A percentile compares a stretch with the other conserved stretches of the same genome.
These are phyloP conservation scores for Annulohypoxylon stygium DNA, from an alignment of 495 filamentous ascomycete genomes.

Conservation along the genomic window DNA sequence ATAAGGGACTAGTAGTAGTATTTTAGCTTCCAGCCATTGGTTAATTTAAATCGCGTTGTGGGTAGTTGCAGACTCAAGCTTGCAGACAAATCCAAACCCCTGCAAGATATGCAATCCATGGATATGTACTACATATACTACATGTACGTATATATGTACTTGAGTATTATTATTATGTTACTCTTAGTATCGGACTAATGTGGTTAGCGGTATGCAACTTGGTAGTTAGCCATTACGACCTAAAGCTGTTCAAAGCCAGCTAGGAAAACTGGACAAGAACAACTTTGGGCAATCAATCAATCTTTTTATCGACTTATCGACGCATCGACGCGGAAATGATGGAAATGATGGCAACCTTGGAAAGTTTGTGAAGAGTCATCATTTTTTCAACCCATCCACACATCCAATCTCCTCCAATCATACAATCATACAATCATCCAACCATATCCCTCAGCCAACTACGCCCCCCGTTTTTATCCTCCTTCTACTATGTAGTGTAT, in stretches of 20 bases:
- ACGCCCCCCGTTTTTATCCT: constrained; percentile 14
- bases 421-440: constrained; percentile 1
- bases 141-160: neutral
- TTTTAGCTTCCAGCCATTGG: neutral
- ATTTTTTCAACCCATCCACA: constrained; percentile 31
- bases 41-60: neutral
- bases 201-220: constrained; percentile 6
- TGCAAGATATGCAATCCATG: neutral
- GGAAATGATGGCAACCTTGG: constrained; percentile 24
- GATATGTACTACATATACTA: neutral
- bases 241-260: constrained; percentile 12
- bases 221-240: constrained; percentile 18
- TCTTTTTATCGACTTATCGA: constrained; percentile 3
- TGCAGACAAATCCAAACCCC: neutral
- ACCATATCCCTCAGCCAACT: constrained; percentile 1
- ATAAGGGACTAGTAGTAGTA: constrained; percentile 5
- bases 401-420: constrained; percentile 3
- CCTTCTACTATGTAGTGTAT: neutral
- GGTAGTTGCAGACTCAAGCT: neutral
- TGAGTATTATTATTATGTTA: neutral
- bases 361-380: constrained; percentile 9
- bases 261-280: constrained; percentile 32
- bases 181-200: neutral
- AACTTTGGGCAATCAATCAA: constrained; percentile 1
- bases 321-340: constrained; percentile 27